A percentile compares a stretch with the other conserved stretches of the same genome.
These are phyloP conservation scores for Acephala macrosclerotiorum DNA, from an alignment of 2,329 filamentous ascomycete species.

Conservation along the genomic window DNA sequence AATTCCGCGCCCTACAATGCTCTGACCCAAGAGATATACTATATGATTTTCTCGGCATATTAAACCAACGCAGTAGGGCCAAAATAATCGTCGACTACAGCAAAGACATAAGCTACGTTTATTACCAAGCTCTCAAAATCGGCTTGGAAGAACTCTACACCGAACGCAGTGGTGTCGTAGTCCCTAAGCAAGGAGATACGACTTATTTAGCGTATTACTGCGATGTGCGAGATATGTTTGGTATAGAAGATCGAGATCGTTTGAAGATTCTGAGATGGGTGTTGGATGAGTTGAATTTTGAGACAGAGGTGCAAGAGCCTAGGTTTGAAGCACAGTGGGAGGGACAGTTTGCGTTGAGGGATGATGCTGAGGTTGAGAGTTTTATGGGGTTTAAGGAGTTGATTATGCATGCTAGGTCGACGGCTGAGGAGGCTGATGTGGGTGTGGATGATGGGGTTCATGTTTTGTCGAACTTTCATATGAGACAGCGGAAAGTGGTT, in stretches of 20 bases:
- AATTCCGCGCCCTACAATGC: slow-evolving; percentile 27
- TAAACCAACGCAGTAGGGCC: slow-evolving; percentile 10
- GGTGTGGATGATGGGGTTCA: neutral
- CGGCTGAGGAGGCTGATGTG: too few relatives aligned
- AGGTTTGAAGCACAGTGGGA: slow-evolving; percentile 3
- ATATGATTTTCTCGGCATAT: slow-evolving; percentile 35
- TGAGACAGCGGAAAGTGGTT: neutral
- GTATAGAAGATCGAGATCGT: slow-evolving; percentile 8
- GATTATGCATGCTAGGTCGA: neutral
- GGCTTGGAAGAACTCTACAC: slow-evolving; percentile 15
- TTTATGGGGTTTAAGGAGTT: neutral
- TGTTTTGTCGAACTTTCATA: neutral
- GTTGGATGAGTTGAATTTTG: neutral
- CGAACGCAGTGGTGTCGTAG: neutral
- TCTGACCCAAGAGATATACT: slow-evolving; percentile 36
- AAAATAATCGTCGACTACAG: slow-evolving; percentile 14
- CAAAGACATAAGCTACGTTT: slow-evolving; percentile 16
- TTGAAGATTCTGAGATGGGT: slow-evolving; percentile 1
- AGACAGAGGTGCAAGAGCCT: neutral
- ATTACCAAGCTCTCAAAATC: slow-evolving; percentile 19
- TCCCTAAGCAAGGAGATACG: neutral
- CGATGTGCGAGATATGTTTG: slow-evolving; percentile 12
- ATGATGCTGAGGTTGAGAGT: too few relatives aligned
- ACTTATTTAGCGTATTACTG: slow-evolving; percentile 14
- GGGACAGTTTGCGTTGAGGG: slow-evolving; percentile 7